A percentile compares a stretch with the other conserved stretches of the same genome.
Evolutionary conservation across 1,139 yeast genomes (phyloP).

Genomic region (Kurtzmaniella quercitrusa): DNA sequence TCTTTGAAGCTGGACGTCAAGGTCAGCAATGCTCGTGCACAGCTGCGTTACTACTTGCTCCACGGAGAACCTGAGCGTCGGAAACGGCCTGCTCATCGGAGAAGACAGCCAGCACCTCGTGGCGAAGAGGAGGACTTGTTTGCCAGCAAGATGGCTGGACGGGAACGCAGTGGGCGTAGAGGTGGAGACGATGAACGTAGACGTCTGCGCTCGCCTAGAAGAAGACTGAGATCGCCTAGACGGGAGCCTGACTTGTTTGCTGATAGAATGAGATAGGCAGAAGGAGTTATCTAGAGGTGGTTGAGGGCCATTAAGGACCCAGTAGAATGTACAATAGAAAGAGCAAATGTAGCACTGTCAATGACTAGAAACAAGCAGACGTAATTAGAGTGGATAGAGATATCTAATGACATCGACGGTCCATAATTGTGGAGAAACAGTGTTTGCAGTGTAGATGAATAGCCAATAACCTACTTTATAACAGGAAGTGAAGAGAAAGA

Average conservation of each 20-base stretch:
- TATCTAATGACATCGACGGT: no score
- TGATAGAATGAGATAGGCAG: slow-evolving; percentile 14
- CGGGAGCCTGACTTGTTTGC: slow-evolving; percentile 40
- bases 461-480: no score
- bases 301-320: background rate
- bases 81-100: slow-evolving; percentile 1
- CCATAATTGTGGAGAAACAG: no score
- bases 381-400: background rate
- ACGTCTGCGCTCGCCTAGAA: slow-evolving; percentile 11
- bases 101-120: slow-evolving; percentile 5
- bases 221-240: slow-evolving; percentile 6
- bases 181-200: slow-evolving; percentile 1
- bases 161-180: slow-evolving; percentile 5
- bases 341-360: no score
- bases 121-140: slow-evolving; percentile 39
- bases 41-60: slow-evolving; percentile 62
- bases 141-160: slow-evolving; percentile 21
- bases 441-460: no score
- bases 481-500: no score
- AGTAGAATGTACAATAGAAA: background rate
- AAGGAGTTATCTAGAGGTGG: background rate
- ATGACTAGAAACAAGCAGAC: no score
- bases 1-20: slow-evolving; percentile 55
- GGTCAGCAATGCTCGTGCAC: slow-evolving; percentile 52
- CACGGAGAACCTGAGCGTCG: slow-evolving; percentile 71